A percentile compares a stretch with the other conserved stretches of the same genome.
phyloP scores from a whole-genome alignment of 208 protist genomes.

The Trypanosoma brucei region DNA sequence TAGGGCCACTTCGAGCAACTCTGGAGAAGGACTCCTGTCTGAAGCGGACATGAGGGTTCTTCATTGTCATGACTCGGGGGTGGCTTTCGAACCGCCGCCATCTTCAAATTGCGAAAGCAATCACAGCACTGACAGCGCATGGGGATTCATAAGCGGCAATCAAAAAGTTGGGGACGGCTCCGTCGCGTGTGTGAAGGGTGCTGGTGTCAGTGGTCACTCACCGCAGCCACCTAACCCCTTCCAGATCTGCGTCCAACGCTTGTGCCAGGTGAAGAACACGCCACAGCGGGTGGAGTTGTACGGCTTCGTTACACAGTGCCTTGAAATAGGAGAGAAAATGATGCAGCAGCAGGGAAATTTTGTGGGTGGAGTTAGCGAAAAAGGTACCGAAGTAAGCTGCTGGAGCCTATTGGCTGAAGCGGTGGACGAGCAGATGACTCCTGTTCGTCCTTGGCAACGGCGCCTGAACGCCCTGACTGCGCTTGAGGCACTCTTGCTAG shows the following conservation, averaged over 20 bases:
- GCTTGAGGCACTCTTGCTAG: slow-evolving; percentile 38
- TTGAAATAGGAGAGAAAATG: slow-evolving; percentile 1
- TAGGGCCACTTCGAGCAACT: too few relatives aligned
- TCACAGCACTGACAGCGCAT: too few relatives aligned
- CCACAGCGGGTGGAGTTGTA: slow-evolving; percentile 36
- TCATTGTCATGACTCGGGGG: too few relatives aligned
- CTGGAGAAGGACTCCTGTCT: too few relatives aligned
- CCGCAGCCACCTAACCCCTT: slow-evolving; percentile 10
- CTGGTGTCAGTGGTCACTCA: not conserved
- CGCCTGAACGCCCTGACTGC: slow-evolving; percentile 45
- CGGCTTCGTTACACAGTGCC: slow-evolving; percentile 21
- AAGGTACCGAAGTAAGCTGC: not conserved
- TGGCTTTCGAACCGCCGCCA: too few relatives aligned
- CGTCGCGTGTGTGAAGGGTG: not conserved
- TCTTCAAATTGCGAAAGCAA: too few relatives aligned
- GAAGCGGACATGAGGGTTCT: too few relatives aligned
- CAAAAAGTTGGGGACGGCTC: too few relatives aligned
- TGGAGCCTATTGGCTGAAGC: slow-evolving; percentile 26
- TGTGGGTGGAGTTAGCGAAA: not conserved
- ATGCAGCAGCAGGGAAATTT: not conserved
- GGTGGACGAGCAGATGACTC: slow-evolving; percentile 23
- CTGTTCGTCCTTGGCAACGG: slow-evolving; percentile 40
- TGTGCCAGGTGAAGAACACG: slow-evolving; percentile 21
- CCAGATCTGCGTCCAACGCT: slow-evolving; percentile 15
- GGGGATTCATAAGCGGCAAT: too few relatives aligned